Conservation (phyloP, 2,329 filamentous ascomycete genomes). For the Sarocladiaceae sp. region DNA sequence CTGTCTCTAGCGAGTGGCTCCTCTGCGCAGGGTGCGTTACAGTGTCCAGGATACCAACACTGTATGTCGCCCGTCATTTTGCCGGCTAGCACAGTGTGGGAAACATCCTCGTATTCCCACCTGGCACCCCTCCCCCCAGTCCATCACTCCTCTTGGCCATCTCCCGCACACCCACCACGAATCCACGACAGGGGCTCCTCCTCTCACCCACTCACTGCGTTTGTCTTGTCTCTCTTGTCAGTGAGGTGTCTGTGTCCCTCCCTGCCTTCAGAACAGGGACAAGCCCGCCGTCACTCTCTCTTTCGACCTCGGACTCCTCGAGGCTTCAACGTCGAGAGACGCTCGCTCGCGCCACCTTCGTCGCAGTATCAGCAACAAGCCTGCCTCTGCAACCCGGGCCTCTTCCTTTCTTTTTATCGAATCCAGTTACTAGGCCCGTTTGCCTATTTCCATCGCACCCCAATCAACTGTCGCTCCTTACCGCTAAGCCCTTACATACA, state of each 20-base stretch:
- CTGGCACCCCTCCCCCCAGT: conserved; percentile 4
- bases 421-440: too few relatives aligned
- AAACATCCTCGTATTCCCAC: conserved; percentile 4
- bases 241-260: conserved; percentile 4
- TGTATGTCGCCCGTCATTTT: not conserved
- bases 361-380: conserved; percentile 1
- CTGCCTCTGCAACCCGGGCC: too few relatives aligned
- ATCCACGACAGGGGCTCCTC: too few relatives aligned
- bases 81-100: not conserved
- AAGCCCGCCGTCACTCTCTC: not conserved
- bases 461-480: conserved; percentile 5
- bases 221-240: too few relatives aligned
- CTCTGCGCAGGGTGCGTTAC: too few relatives aligned
- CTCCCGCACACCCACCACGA: conserved; percentile 3
- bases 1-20: too few relatives aligned
- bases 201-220: too few relatives aligned
- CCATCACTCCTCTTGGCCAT: conserved; percentile 5
- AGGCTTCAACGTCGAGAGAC: conserved; percentile 5
- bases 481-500: not conserved
- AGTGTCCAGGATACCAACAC: not conserved
- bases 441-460: not conserved
- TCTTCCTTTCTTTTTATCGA: not conserved
- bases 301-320: not conserved
- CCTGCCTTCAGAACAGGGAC: too few relatives aligned
- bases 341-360: conserved; percentile 1